These are phyloP conservation scores for Fulvia fulva DNA, from an alignment of 2,329 filamentous ascomycete genomes.

Conservation along the genomic window DNA sequence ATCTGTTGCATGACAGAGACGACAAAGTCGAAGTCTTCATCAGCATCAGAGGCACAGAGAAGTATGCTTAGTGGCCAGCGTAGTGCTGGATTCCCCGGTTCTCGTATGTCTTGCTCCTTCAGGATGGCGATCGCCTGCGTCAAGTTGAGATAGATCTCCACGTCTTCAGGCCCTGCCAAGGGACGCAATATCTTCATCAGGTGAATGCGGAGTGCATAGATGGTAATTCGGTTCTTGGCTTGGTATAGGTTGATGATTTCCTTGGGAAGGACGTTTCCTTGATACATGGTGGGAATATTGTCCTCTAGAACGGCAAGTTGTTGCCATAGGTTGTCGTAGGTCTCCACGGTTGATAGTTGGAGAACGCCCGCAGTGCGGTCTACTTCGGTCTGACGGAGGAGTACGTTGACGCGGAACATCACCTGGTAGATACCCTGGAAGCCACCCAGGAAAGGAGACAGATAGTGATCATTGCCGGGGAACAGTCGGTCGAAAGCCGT, in stretches of 20 bases:
- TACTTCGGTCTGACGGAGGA: conserved; percentile 5
- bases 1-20: conserved; percentile 10
- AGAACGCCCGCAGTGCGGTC: not conserved
- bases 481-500: conserved; percentile 9
- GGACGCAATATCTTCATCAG: conserved; percentile 12
- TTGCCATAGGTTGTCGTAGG: conserved; percentile 1
- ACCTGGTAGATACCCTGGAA: conserved; percentile 15
- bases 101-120: conserved; percentile 7
- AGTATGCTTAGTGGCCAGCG: conserved; percentile 18
- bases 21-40: conserved; percentile 10
- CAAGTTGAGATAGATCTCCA: conserved; percentile 1
- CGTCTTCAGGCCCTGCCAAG: not conserved
- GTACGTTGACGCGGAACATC: conserved; percentile 10
- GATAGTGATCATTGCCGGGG: conserved; percentile 5
- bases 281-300: conserved; percentile 6
- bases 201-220: conserved; percentile 12
- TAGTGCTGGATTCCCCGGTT: conserved; percentile 14
- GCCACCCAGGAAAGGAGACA: conserved; percentile 17
- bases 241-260: conserved; percentile 7
- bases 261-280: not conserved
- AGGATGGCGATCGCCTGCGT: conserved; percentile 4
- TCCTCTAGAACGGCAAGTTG: conserved; percentile 3
- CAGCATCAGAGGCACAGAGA: conserved; percentile 10
- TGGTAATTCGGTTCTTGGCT: conserved; percentile 13
- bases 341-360: not conserved